Evolutionary conservation across 768 basidiomycete species (phyloP), one percentile per base, ranked within the genome.

Genomic region (Dentipellis sp.): DNA sequence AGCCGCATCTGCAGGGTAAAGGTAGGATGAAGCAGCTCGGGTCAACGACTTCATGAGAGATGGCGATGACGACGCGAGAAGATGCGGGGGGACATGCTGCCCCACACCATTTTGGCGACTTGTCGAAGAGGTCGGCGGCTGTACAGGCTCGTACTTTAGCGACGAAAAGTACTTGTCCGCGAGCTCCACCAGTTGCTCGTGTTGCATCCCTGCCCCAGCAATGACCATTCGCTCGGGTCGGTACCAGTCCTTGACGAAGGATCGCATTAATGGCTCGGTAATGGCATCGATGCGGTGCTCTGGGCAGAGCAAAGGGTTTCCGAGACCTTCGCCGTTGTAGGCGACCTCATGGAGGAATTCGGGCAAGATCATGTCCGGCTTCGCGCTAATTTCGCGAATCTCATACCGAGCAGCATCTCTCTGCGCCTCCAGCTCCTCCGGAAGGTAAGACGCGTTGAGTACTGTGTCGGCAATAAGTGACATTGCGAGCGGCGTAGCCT

Each of bases 211-310:
- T 0, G 91, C 88, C 10, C 92, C 94, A 5, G 95, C 93, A 55
- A 98, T 78, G 40, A 98, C 94, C 82, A 99, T 97, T 54, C 91
- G 75, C 66, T 97, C 95, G 0, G 97, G 95, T 51, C 82, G 75
- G 68, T 92, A 97, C 94, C 93, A 97, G 40, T 84, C 80, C 54
- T 73, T 72, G 75, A 88, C 83, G 58, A 76, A 87, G 5, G 75
- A 71, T 50, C 79, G 76, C 56, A 98, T 75, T 21, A 80, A 71
- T 45, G 76, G 68, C 29, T 76, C 74, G 58, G 86, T 82, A 52
- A 97, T 82, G 50, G 70, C 59, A 52, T 82, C 74, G 65, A 97
- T 80, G 42, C 88, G 82, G 19, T 94, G 87, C 58, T 89, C 86
- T 0, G 91, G 91, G 67, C 94, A 97, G 6, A 97, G 73, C 22